Percentiles rank a stretch among this genome's conserved stretches.
Evolutionary conservation across 192 early-diverging fungal species (phyloP).

Genomic region (Podila clonocystis): DNA sequence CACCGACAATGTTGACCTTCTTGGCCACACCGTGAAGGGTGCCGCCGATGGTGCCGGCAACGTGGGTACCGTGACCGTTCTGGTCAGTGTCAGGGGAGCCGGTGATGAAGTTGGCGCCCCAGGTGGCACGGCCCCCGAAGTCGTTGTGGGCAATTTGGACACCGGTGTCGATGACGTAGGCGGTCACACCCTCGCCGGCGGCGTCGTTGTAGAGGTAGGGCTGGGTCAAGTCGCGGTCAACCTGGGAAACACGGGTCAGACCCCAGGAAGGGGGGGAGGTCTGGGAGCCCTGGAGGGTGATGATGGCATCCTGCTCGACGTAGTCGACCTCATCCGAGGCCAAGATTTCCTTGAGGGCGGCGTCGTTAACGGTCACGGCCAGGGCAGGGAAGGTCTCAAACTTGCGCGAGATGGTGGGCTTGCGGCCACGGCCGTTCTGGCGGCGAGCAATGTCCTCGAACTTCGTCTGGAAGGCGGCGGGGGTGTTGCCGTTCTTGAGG

Average conservation of each 20-base stretch:
- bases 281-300: slow-evolving; percentile 24
- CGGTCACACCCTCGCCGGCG: slow-evolving; percentile 48
- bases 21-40: slow-evolving; percentile 74
- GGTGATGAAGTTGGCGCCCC: slow-evolving; percentile 51
- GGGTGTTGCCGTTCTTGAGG: slow-evolving; percentile 55
- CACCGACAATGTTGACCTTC: slow-evolving; percentile 60
- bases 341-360: slow-evolving; percentile 67
- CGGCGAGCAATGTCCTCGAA: slow-evolving; percentile 60
- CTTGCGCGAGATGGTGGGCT: slow-evolving; percentile 64
- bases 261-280: slow-evolving; percentile 54
- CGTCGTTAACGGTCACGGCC: slow-evolving; percentile 60
- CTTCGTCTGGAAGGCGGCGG: slow-evolving; percentile 15
- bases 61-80: slow-evolving; percentile 63
- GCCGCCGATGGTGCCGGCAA: slow-evolving; percentile 55
- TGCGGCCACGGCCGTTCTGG: slow-evolving; percentile 52
- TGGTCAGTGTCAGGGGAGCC: slow-evolving; percentile 35
- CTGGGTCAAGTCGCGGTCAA: slow-evolving; percentile 30
- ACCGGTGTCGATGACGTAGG: slow-evolving; percentile 58
- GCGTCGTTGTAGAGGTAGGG: slow-evolving; percentile 23
- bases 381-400: slow-evolving; percentile 51
- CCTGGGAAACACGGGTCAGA: slow-evolving; percentile 38
- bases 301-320: slow-evolving; percentile 74
- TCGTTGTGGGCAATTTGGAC: slow-evolving; percentile 42
- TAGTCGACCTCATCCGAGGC: slow-evolving; percentile 64
- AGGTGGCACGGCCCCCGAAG: slow-evolving; percentile 63